phyloP scores from a whole-genome alignment of 306 rosid genomes.

The Casuarina glauca region DNA sequence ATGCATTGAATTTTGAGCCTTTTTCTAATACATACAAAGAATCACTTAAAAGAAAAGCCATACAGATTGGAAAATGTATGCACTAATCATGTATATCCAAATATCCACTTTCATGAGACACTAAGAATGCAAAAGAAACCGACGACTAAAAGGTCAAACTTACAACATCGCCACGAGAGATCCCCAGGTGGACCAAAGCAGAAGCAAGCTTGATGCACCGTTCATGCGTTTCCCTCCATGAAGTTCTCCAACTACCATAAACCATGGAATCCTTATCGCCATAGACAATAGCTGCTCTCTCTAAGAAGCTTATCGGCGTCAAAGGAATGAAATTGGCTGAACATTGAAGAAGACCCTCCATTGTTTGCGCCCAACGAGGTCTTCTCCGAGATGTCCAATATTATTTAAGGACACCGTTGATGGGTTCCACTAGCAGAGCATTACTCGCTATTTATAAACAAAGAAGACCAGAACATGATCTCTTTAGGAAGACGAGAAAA shows the following conservation, averaged over 20 bases:
- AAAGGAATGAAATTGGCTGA: constrained; percentile 41
- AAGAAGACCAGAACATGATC: neutral
- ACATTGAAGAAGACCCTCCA: constrained; percentile 19
- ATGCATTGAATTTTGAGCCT: no score
- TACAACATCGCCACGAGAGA: constrained; percentile 32
- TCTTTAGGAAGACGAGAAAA: neutral
- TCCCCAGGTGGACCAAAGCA: constrained; percentile 43
- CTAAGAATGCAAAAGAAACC: no score
- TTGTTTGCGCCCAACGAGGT: neutral
- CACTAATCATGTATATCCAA: no score
- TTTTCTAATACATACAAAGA: no score
- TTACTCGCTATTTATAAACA: no score
- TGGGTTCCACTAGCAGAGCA: no score
- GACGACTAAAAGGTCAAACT: neutral
- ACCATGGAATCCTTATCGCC: constrained; percentile 48
- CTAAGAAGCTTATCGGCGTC: constrained; percentile 60
- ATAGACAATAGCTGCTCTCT: constrained; percentile 44
- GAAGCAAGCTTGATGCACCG: constrained; percentile 63
- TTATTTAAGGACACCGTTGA: no score
- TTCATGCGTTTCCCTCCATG: constrained; percentile 56
- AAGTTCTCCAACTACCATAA: constrained; percentile 35
- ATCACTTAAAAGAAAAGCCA: no score
- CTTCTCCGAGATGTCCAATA: no score
- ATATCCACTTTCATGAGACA: no score
- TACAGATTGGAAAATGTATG: no score